These are phyloP conservation scores for Syncephalastrum monosporum DNA, from an alignment of 371 early-diverging fungal species.

Conservation along the genomic window DNA sequence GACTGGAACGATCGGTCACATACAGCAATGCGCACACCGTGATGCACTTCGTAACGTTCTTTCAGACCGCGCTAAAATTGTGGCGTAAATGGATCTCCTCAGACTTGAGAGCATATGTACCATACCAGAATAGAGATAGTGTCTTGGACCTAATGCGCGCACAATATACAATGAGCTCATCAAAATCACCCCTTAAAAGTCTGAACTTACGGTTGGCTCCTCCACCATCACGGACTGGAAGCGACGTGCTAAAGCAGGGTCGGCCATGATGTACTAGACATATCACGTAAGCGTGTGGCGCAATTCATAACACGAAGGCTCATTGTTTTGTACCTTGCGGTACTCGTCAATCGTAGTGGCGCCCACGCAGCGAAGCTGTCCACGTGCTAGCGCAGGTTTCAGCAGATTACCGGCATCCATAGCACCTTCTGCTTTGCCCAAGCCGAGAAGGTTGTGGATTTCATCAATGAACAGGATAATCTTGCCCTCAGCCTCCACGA, in stretches of 20 bases:
- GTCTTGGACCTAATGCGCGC: slow-evolving; percentile 62
- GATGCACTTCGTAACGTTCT: slow-evolving; percentile 84
- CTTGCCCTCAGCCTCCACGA: slow-evolving; percentile 68
- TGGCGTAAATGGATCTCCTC: neutral
- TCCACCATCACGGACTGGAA: slow-evolving; percentile 77
- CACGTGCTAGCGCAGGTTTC: slow-evolving; percentile 87
- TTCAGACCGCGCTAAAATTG: slow-evolving; percentile 62
- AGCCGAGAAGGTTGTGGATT: slow-evolving; percentile 77
- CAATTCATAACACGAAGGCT: slow-evolving; percentile 7
- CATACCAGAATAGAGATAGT: slow-evolving; percentile 75
- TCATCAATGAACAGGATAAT: slow-evolving; percentile 88
- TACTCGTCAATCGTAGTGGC: slow-evolving; percentile 92
- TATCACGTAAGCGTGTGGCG: slow-evolving; percentile 1
- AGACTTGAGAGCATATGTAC: neutral
- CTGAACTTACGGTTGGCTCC: slow-evolving; percentile 47
- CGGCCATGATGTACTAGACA: slow-evolving; percentile 71
- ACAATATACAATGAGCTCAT: neutral
- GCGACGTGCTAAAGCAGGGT: slow-evolving; percentile 85
- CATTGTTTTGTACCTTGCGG: slow-evolving; percentile 43
- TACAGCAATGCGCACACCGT: slow-evolving; percentile 79
- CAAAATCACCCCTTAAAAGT: no score
- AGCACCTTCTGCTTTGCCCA: slow-evolving; percentile 77
- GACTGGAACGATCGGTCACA: slow-evolving; percentile 2
- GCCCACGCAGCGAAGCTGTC: slow-evolving; percentile 80
- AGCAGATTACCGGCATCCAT: slow-evolving; percentile 84